Base-by-base conservation (phyloP, 331 rosid species). In the Rosa hybrid region DNA sequence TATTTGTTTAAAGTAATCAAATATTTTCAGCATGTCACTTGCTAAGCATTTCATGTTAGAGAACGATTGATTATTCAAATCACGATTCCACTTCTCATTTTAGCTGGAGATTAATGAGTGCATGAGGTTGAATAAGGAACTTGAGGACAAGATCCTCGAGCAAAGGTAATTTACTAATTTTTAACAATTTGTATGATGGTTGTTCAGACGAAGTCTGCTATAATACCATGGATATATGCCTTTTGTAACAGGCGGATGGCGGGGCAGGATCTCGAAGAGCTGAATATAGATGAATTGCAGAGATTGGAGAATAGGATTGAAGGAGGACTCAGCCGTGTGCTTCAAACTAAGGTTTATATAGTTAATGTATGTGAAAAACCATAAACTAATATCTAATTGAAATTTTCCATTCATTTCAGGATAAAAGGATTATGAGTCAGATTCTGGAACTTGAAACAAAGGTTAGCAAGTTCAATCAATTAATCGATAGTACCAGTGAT, bases 251-350 rank as follows among this genome's bases (percentile, higher is more conserved):
- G 97, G 86, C 85, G 74, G 71, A 71, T 86, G 86, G 85, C 53
- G 25, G 95, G 92, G 9, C 84, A 82, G 77, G 91, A 89, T 71
- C 85, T 92, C 50, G 59, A 89, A 73, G 90, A 86, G 62, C 14
- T 92, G 76, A 82, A 57, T 42, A 4, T 90, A 1, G 87, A 86
- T 12, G 92, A 88, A 8, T 53, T 92, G 70, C 70, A 30, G 71
- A 75, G 81, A 20, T 80, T 90, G 67, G 95, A 89, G 81, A 83
- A 74, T 73, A 12, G 23, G 77, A 84, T 90, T 78, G 89, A 89
- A 74, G n/a, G 74, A 5, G 89, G 92, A 51, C 87, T 90, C 56
- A 63, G 45, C 34, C 83, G 89, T 9, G 88, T 92, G 80, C 50
- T 21, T 1, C 71, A 86, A 67, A 79, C 88, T 14, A 86, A 88